Evolutionary conservation across 495 filamentous ascomycete species (phyloP).

Genomic region (Podospora conica): DNA sequence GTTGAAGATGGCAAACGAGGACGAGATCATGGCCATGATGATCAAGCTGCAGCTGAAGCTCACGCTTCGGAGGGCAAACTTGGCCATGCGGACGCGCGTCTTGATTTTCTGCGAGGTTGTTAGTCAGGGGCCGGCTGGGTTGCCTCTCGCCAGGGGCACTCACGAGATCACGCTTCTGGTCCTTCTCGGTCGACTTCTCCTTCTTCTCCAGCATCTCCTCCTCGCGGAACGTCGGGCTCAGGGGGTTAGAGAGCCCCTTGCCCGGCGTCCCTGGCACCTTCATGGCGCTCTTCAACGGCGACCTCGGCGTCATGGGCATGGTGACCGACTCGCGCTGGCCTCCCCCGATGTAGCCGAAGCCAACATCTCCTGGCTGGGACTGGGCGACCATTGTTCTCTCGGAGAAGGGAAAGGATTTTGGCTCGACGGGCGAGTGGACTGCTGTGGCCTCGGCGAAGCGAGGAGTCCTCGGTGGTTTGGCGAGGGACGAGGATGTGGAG

Average conservation of each 20-base stretch:
- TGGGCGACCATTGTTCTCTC: slow-evolving; percentile 53
- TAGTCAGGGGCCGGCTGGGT: slow-evolving; percentile 20
- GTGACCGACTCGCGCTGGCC: slow-evolving; percentile 45
- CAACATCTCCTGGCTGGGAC: slow-evolving; percentile 72
- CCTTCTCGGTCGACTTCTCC: slow-evolving; percentile 70
- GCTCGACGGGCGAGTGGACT: slow-evolving; percentile 76
- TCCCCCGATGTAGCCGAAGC: slow-evolving; percentile 80
- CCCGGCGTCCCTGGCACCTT: slow-evolving; percentile 75
- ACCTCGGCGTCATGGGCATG: slow-evolving; percentile 57
- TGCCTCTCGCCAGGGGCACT: slow-evolving; percentile 23
- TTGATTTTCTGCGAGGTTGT: slow-evolving; percentile 71
- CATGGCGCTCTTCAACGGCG: slow-evolving; percentile 79
- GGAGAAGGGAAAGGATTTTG: slow-evolving; percentile 59
- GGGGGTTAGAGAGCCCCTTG: slow-evolving; percentile 54
- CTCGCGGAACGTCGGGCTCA: slow-evolving; percentile 85
- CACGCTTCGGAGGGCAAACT: slow-evolving; percentile 84
- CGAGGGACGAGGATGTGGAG: slow-evolving; percentile 54
- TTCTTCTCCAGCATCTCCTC: slow-evolving; percentile 76
- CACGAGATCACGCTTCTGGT: slow-evolving; percentile 81
- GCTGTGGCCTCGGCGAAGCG: slow-evolving; percentile 88
- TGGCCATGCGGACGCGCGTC: slow-evolving; percentile 84
- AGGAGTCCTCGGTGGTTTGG: slow-evolving; percentile 68
- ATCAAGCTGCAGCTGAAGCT: slow-evolving; percentile 97
- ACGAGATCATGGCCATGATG: slow-evolving; percentile 77
- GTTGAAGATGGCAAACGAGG: slow-evolving; percentile 85